These are phyloP conservation scores for Persicaria maculosa DNA, from an alignment of 148 eudicot species.

Conservation along the genomic window DNA sequence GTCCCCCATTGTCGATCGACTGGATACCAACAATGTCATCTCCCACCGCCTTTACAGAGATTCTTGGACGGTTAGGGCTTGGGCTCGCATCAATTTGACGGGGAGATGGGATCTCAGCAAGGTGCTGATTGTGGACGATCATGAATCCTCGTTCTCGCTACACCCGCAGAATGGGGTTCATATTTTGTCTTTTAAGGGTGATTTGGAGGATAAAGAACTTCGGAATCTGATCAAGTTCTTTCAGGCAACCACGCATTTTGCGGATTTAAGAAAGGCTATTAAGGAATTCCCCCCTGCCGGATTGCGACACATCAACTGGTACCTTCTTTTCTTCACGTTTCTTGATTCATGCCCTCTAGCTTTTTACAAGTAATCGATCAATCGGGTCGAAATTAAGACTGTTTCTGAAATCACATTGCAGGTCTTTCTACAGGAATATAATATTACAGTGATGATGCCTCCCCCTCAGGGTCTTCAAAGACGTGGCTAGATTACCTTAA, in stretches of 20 bases:
- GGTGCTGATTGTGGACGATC: slow-evolving; percentile 66
- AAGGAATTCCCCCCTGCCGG: background rate
- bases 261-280: slow-evolving; percentile 7
- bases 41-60: slow-evolving; percentile 41
- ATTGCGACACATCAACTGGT: background rate
- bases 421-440: no score
- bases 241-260: slow-evolving; percentile 7
- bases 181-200: slow-evolving; percentile 44
- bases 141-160: slow-evolving; percentile 51
- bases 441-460: no score
- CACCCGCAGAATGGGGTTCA: slow-evolving; percentile 68
- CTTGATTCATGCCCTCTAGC: no score
- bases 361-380: no score
- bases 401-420: no score
- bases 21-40: slow-evolving; percentile 28
- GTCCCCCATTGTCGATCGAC: slow-evolving; percentile 28
- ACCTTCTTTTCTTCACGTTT: background rate
- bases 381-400: no score
- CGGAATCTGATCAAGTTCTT: slow-evolving; percentile 39
- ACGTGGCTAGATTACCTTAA: no score
- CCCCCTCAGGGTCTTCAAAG: no score
- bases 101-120: slow-evolving; percentile 38
- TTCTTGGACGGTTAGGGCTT: slow-evolving; percentile 31
- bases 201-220: slow-evolving; percentile 42
- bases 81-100: slow-evolving; percentile 36